These are phyloP conservation scores for Osmanthus fragrans DNA, from an alignment of 257 asterid species.

Conservation along the genomic window DNA sequence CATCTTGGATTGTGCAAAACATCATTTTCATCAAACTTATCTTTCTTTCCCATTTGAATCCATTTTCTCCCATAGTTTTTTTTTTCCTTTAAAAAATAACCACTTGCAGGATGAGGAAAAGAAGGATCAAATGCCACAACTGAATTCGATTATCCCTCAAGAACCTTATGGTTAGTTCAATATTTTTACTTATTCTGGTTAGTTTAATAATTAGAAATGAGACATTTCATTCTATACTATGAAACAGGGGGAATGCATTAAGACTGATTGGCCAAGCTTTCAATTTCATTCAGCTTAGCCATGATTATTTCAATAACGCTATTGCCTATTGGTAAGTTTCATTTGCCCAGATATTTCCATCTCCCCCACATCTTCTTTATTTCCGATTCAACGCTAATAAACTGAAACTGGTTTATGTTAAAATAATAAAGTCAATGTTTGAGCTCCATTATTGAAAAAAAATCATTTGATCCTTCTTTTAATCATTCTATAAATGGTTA, in stretches of 20 bases:
- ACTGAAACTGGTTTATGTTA: no score
- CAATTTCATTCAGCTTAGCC: conserved; percentile 61
- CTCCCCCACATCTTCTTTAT: conserved; percentile 90
- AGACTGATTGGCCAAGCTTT: conserved; percentile 37
- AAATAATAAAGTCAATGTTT: no score
- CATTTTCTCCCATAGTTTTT: no score
- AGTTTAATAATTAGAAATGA: background rate
- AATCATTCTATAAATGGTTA: no score
- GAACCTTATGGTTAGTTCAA: conserved; percentile 18
- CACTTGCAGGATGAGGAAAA: background rate
- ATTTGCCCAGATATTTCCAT: conserved; percentile 77
- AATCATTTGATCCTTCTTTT: no score
- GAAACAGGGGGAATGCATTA: background rate
- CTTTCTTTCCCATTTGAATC: no score
- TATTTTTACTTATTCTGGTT: background rate
- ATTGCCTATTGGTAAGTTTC: conserved; percentile 41
- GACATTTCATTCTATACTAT: background rate
- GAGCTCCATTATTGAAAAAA: no score
- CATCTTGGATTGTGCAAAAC: no score
- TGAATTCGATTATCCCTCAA: background rate
- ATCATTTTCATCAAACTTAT: no score
- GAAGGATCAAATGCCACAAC: background rate
- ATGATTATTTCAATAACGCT: conserved; percentile 53
- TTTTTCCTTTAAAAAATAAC: no score
- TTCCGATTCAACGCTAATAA: background rate